A percentile compares a stretch with the other conserved stretches of the same genome.
These are phyloP conservation scores for Moricandia moricandioides DNA, from an alignment of 345 rosid species.

Conservation along the genomic window DNA sequence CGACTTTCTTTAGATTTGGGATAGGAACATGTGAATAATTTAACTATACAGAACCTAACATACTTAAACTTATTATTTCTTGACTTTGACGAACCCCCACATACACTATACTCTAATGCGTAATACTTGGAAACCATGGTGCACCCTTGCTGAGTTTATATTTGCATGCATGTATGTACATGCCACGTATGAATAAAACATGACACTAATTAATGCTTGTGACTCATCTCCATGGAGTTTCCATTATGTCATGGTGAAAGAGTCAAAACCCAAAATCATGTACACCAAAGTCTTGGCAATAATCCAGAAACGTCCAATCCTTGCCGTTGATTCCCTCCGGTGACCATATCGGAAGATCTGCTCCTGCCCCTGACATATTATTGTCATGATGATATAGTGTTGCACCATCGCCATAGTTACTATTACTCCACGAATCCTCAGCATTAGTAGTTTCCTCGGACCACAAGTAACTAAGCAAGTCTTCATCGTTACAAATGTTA, in stretches of 20 bases:
- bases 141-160: constrained; percentile 14
- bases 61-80: not conserved
- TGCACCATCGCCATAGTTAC: constrained; percentile 14
- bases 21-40: not conserved
- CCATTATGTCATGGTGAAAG: constrained; percentile 22
- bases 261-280: constrained; percentile 78
- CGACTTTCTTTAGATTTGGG: not conserved
- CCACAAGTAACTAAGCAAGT: constrained; percentile 63
- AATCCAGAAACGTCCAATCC: constrained; percentile 29
- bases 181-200: not conserved
- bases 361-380: not conserved
- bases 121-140: constrained; percentile 10
- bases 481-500: constrained; percentile 51
- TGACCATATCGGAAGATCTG: constrained; percentile 37
- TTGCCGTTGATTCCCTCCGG: constrained; percentile 32
- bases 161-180: not conserved
- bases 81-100: constrained; percentile 20
- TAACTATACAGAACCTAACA: not conserved
- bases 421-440: constrained; percentile 37
- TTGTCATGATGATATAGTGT: constrained; percentile 7
- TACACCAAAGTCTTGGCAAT: constrained; percentile 83
- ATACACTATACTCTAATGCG: constrained; percentile 14
- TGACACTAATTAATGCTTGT: not conserved
- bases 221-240: constrained; percentile 14
- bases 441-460: constrained; percentile 51